Evolutionary conservation across 331 rosid genomes (phyloP), one percentile per base, ranked within the genome.

Genomic region (Erythrophleum ivorense): DNA sequence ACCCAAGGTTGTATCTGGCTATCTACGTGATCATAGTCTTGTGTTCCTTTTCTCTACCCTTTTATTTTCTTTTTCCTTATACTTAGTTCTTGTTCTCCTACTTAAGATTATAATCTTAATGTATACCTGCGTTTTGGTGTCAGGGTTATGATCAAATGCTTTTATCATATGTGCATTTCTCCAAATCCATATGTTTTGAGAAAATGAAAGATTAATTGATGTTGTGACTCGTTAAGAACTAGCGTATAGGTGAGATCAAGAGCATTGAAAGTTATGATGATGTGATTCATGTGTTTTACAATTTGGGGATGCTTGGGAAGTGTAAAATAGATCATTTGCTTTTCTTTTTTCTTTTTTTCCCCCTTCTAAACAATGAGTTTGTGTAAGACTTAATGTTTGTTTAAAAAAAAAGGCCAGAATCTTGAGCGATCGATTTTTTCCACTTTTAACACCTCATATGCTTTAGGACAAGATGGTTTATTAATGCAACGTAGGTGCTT

Each of bases 1-100:
- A 86, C 97, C 97, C 31, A 86, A 92, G 96, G 98, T 94, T 52
- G 19, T 59, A 46, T 78, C 60, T 59, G 12, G 19, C 36, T 85
- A 36, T 67, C 43, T 72, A 60, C 14, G 9, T 48, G 0, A 48
- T 9, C 52, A 48, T 48, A 2, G 52, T 48, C 52, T 48, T 10
- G 1, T 48, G 52, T 48, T 48, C 52, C 14, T 0, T 48, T 11
- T 48, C 52, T 48, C 52, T 55, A 5, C 15, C 71, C 11, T 65
- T 0, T 83, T 54, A 31, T 68, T 10, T 68, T 68, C 13, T 2
- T 62, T 21, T 14, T 48, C n/a, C 18, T 64, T 18, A 10, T 48
- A 31, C 29, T 64, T 18, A 10, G 6, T 34, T 34, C 10, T 66
- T 8, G 60, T 83, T 31, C 8, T 40, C 49, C 15, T 24, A 24